Conservation (phyloP, 441 rosid species). For the Adansonia gregorii region DNA sequence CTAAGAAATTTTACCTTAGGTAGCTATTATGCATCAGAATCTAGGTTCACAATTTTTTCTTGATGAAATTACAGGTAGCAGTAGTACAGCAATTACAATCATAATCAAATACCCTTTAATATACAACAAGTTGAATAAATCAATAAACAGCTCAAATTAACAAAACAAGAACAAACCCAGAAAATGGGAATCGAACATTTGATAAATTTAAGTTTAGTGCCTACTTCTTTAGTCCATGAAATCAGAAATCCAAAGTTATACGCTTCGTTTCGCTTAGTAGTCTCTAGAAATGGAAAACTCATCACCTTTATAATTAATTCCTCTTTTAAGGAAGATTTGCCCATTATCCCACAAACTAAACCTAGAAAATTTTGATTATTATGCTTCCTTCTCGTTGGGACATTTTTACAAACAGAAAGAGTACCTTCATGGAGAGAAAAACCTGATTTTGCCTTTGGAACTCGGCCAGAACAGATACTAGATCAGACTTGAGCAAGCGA, state of each 20-base stretch:
- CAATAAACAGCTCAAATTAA: background rate
- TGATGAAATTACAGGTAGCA: background rate
- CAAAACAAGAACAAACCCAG: background rate
- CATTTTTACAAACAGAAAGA: conserved; percentile 21
- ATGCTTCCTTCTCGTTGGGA: background rate
- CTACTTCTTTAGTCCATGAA: background rate
- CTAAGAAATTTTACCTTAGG: background rate
- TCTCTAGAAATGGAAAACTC: background rate
- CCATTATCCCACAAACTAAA: background rate
- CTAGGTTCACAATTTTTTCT: background rate
- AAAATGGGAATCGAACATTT: background rate
- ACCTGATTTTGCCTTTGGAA: conserved; percentile 90
- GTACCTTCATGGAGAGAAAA: conserved; percentile 85
- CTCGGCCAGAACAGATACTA: conserved; percentile 82
- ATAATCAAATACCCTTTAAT: conserved; percentile 1
- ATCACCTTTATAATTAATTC: background rate
- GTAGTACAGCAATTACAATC: background rate
- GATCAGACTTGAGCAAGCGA: conserved; percentile 86
- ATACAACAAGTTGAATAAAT: background rate
- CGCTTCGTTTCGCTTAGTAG: background rate
- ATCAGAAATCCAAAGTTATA: background rate
- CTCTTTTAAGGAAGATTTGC: background rate
- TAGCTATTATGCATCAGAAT: background rate
- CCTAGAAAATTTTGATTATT: background rate
- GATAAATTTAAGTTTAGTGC: too few species aligned